These are phyloP conservation scores for Penicillium salamii DNA, from an alignment of 495 filamentous ascomycete species.

Conservation along the genomic window DNA sequence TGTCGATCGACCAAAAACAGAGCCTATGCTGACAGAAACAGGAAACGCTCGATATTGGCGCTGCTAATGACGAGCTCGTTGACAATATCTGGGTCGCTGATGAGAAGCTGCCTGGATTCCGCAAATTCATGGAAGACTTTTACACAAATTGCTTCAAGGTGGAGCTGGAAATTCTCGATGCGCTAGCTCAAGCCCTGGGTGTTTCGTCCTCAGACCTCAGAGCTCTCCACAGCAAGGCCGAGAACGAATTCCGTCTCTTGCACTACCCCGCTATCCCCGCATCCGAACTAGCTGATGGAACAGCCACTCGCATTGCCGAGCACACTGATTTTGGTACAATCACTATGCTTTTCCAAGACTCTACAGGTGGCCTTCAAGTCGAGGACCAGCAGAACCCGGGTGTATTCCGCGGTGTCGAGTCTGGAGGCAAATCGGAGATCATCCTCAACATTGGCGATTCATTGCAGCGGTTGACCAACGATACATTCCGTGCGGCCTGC, in stretches of 20 bases:
- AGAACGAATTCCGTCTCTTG: conserved; percentile 48
- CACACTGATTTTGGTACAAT: conserved; percentile 49
- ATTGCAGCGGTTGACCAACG: conserved; percentile 60
- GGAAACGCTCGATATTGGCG: conserved; percentile 65
- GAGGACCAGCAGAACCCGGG: conserved; percentile 34
- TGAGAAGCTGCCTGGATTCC: conserved; percentile 56
- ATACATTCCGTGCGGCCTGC: conserved; percentile 36
- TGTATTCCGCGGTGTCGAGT: conserved; percentile 41
- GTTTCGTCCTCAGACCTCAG: conserved; percentile 45
- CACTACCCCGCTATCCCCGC: conserved; percentile 37
- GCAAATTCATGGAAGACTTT: conserved; percentile 53
- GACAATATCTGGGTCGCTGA: conserved; percentile 60
- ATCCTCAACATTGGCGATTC: conserved; percentile 67
- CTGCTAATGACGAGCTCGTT: conserved; percentile 37
- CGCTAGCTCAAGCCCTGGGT: conserved; percentile 42
- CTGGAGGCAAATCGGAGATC: conserved; percentile 48
- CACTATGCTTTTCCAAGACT: conserved; percentile 51
- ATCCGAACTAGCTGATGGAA: conserved; percentile 18
- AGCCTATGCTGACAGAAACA: conserved; percentile 15
- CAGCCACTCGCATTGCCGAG: conserved; percentile 30
- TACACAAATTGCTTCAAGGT: conserved; percentile 34
- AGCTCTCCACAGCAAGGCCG: conserved; percentile 42
- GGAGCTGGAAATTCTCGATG: conserved; percentile 43
- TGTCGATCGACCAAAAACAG: neutral
- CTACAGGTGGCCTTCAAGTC: conserved; percentile 42